Percentiles rank a stretch among this genome's conserved stretches.
Conservation (phyloP, 2,329 filamentous ascomycete genomes). For the Sarocladiaceae sp. region DNA sequence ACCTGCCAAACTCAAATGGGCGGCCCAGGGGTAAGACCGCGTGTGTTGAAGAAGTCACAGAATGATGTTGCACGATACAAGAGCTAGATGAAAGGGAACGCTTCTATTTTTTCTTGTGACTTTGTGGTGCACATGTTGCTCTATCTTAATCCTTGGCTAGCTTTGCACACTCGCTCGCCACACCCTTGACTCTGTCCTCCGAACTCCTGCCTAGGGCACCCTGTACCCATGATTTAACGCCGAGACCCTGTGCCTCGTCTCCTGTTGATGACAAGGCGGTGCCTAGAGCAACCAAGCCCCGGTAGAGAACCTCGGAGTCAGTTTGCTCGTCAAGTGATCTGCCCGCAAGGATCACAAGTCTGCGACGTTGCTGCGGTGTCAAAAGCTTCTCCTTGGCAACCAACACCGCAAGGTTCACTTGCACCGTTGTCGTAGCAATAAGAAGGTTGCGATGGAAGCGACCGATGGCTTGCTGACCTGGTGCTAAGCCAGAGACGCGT, state of each 20-base stretch:
- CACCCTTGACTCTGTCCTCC: conserved; percentile 44
- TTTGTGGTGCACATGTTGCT: neutral
- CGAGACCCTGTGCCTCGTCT: conserved; percentile 37
- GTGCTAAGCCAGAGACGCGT: conserved; percentile 48
- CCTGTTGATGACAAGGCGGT: conserved; percentile 59
- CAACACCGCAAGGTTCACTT: conserved; percentile 81
- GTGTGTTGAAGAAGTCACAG: neutral
- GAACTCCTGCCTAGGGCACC: conserved; percentile 37
- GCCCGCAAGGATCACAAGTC: conserved; percentile 57
- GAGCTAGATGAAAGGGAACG: too few relatives aligned
- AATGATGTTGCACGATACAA: too few relatives aligned
- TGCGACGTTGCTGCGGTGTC: conserved; percentile 25
- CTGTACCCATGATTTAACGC: conserved; percentile 35
- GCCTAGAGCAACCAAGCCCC: conserved; percentile 76
- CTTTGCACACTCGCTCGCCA: conserved; percentile 42
- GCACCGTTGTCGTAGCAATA: conserved; percentile 75
- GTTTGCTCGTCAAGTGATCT: conserved; percentile 60
- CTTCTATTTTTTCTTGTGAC: neutral
- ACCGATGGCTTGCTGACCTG: conserved; percentile 44
- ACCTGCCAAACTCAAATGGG: neutral
- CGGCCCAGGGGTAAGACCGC: neutral
- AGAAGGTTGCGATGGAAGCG: conserved; percentile 71
- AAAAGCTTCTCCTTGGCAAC: conserved; percentile 44
- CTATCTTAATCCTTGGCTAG: conserved; percentile 14
- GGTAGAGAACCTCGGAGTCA: conserved; percentile 80